Percentiles rank a stretch among this genome's conserved stretches.
phyloP scores from a whole-genome alignment of 805 yeast genomes.

The Maudiozyma bulderi region DNA sequence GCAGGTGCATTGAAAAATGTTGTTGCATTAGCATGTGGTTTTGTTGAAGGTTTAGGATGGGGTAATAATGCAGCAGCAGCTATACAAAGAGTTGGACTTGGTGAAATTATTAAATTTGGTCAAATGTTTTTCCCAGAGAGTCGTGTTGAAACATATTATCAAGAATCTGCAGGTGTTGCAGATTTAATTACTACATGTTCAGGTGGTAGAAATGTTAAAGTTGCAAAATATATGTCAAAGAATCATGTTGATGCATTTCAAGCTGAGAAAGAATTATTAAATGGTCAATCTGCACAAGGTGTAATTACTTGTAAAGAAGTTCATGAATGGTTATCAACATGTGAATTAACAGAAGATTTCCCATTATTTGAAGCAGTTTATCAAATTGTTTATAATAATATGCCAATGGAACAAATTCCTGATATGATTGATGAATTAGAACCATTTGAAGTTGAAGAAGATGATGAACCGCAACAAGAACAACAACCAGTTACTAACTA shows the following conservation, averaged over 20 bases:
- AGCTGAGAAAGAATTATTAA: constrained; percentile 76
- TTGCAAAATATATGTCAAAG: constrained; percentile 77
- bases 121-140: constrained; percentile 69
- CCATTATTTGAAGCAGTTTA: constrained; percentile 65
- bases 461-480: background rate
- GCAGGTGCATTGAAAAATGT: constrained; percentile 97
- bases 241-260: constrained; percentile 67
- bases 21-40: constrained; percentile 93
- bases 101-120: constrained; percentile 84
- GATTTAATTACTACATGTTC: constrained; percentile 97
- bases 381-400: constrained; percentile 67
- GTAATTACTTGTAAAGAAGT: constrained; percentile 85
- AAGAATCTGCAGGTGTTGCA: constrained; percentile 96
- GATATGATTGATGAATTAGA: constrained; percentile 46
- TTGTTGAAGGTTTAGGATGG: constrained; percentile 97
- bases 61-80: constrained; percentile 98
- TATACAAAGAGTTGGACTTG: constrained; percentile 88
- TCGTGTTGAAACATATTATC: constrained; percentile 71
- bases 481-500: background rate
- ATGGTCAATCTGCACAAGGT: constrained; percentile 97
- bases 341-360: constrained; percentile 49
- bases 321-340: constrained; percentile 57
- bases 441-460: constrained; percentile 1
- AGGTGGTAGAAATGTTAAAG: constrained; percentile 94
- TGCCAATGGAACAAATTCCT: constrained; percentile 69